Base-by-base conservation (phyloP, 2,329 filamentous ascomycete species). In the Alternaria sp. region DNA sequence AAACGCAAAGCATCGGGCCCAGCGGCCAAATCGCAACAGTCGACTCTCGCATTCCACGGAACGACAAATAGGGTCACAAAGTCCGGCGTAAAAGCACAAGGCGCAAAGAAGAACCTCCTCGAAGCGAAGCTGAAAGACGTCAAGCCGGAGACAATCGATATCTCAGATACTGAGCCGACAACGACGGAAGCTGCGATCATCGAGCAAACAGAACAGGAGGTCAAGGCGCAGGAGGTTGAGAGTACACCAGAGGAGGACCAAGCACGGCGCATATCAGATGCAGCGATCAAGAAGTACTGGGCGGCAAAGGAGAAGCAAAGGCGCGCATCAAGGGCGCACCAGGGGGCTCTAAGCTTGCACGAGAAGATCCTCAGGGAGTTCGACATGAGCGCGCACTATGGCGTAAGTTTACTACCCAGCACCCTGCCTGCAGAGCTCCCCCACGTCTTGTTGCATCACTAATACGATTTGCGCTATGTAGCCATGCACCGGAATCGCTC, bases 361-460 rank as follows among this genome's bases (percentile, higher is more conserved):
- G 94, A 98, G 85, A 97, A 95, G 84, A 89, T 98, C 25, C 81
- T 98, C 73, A 85, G 95, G 67, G 92, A 97, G 78, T 99, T 96
- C 81, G 96, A 99, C 78, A 91, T 97, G 69, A 96, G 90, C 75
- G 92, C 88, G 63, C 92, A 97, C 74, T 99, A 92, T 79, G 96
- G 96, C 60, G 93, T 97, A 88, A 83, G 92, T 69, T 23, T 45
- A n/a, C 57, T 15, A 49, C 17, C 54, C 19, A 57, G 36, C 32
- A 57, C 17, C 5, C 15, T 25, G 4, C 10, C 12, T 10, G n/a
- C 30, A 30, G 43, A 89, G 30, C 21, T 53, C 7, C 36, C n/a
- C 26, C 11, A 49, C 32, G 21, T 55, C 49, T 12, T 25, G 15
- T 43, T n/a, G 9, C 21, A 36, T 17, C 60, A 59, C 67, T 73